Base-by-base conservation (phyloP, 345 rosid genomes). In the Ceriops zippeliana region DNA sequence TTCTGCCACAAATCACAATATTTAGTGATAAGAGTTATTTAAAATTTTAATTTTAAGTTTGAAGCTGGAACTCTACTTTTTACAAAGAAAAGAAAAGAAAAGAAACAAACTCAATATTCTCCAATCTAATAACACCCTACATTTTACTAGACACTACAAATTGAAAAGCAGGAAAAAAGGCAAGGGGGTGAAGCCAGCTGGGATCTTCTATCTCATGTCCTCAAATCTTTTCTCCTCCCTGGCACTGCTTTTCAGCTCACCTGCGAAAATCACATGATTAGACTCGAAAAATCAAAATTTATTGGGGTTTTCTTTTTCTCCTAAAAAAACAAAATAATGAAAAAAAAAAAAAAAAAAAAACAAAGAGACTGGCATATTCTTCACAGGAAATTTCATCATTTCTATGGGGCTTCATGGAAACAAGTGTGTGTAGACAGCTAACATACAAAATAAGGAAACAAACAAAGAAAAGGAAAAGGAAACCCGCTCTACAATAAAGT, bases 181-280 rank as follows among this genome's bases (percentile, higher is more conserved):
- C 71, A 79, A 71, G 7, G 37, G 63, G 37, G 51, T 63, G 75
- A 37, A 58, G 72, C 69, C 67, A 42, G 35, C 62, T 20, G 54
- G 66, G 66, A 51, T 63, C 62, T 63, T 79, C 73, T 82, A 75
- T 76, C 89, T 83, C 75, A 62, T 61, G 17, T 75, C 83, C 79
- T 70, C 87, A 70, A 78, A 71, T 47, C 83, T 86, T 68, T 63
- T 72, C 69, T 71, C 83, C 76, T 81, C 81, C 85, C 79, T 89
- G 86, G 66, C 87, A 58, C 69, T 77, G 67, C 79, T 77, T 84
- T 74, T 74, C 77, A 73, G 49, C 72, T 19, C 71, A 15, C 85
- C 98, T 91, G 93, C 81, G 19, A 31, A 37, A 11, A 22, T 68
- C 73, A 52, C 75, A 75, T 69, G 61, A 58, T 72, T 53, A 59